Percentiles rank a stretch among this genome's conserved stretches.
Evolutionary conservation across 2,329 filamentous ascomycete genomes (phyloP).

Genomic region (Sclerotinia sclerotiorum): DNA sequence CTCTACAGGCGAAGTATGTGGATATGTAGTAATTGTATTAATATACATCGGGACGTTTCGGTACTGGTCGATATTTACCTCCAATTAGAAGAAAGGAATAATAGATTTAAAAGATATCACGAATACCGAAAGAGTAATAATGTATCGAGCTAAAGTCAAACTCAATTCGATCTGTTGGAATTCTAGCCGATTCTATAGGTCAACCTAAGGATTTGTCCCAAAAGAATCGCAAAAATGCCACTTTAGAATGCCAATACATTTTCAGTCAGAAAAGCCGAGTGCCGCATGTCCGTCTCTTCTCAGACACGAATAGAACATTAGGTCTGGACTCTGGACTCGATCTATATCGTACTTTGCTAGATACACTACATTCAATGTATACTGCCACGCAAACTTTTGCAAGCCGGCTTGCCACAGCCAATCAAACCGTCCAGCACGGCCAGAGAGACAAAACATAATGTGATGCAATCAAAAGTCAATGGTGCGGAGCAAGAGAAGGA

Average conservation of each 20-base stretch:
- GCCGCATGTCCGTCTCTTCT: neutral
- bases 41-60: neutral
- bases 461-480: constrained; percentile 1
- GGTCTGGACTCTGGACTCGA: constrained; percentile 18
- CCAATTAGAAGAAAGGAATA: neutral
- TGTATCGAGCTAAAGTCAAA: neutral
- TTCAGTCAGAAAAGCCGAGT: constrained; percentile 3
- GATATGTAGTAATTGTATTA: neutral
- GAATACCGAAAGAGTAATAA: neutral
- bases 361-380: neutral
- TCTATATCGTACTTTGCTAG: neutral
- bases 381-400: neutral
- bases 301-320: constrained; percentile 10
- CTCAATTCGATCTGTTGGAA: neutral
- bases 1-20: neutral
- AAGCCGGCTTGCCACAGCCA: neutral
- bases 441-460: neutral
- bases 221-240: neutral
- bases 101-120: neutral
- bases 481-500: neutral
- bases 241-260: constrained; percentile 6
- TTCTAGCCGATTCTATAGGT: constrained; percentile 1
- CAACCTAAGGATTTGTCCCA: constrained; percentile 4
- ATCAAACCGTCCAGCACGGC: neutral
- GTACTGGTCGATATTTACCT: neutral